These are phyloP conservation scores for Colletotrichum sojae DNA, from an alignment of 2,329 filamentous ascomycete genomes.

Conservation along the genomic window DNA sequence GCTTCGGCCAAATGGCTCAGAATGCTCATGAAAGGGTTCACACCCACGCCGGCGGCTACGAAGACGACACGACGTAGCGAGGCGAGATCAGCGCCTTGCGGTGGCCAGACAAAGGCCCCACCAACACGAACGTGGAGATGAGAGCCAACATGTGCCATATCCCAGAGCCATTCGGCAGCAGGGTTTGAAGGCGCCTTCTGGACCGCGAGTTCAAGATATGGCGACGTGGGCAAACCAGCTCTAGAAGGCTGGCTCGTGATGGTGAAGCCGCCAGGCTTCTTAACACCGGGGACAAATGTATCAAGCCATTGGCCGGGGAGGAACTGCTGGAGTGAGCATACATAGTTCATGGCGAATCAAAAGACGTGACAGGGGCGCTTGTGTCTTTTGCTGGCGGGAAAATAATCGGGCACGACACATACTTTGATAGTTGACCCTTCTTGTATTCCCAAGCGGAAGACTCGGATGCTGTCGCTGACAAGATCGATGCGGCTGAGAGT, in stretches of 20 bases:
- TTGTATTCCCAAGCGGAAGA: slow-evolving; percentile 76
- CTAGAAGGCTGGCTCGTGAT: slow-evolving; percentile 82
- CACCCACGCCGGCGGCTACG: slow-evolving; percentile 85
- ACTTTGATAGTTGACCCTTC: slow-evolving; percentile 63
- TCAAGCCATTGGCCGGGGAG: slow-evolving; percentile 91
- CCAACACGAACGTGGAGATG: slow-evolving; percentile 80
- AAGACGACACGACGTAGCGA: slow-evolving; percentile 75
- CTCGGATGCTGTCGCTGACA: slow-evolving; percentile 76
- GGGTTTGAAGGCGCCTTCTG: slow-evolving; percentile 80
- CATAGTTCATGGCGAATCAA: neutral
- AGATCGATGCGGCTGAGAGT: slow-evolving; percentile 72
- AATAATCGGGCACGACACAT: slow-evolving; percentile 38
- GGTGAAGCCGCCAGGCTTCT: slow-evolving; percentile 87
- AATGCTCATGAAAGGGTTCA: slow-evolving; percentile 86
- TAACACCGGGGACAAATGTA: slow-evolving; percentile 78
- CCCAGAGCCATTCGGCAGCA: slow-evolving; percentile 83
- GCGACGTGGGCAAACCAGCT: slow-evolving; percentile 50
- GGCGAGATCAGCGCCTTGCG: slow-evolving; percentile 55
- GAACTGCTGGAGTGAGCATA: slow-evolving; percentile 66
- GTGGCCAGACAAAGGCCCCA: slow-evolving; percentile 85
- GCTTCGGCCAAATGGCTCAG: slow-evolving; percentile 70
- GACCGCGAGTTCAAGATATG: slow-evolving; percentile 83
- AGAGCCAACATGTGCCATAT: slow-evolving; percentile 57
- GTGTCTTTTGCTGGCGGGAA: neutral
- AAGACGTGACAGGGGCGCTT: neutral